Base-by-base conservation (phyloP, 2,329 filamentous ascomycete genomes). In the Neopestalotiopsis sp. region DNA sequence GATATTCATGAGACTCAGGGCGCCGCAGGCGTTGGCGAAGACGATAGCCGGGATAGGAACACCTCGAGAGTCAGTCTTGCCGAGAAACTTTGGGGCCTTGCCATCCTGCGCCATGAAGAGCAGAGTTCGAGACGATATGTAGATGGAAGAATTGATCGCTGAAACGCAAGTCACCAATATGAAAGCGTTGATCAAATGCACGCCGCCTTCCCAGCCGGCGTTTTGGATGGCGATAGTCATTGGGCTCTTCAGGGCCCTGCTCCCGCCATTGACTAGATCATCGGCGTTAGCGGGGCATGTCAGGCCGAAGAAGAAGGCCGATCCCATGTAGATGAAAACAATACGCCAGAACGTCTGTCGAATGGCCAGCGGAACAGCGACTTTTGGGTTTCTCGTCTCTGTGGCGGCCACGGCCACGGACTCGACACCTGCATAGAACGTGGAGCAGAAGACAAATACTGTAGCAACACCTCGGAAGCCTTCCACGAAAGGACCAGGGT, bases 161-260 rank as follows among this genome's bases (percentile, higher is more conserved):
- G 87, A 90, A 49, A 94, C 83, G 67, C 92, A 92, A 13, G 92
- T 93, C 9, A 93, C 82, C 65, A 95, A 86, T 74, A 94, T 93
- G 75, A 94, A 91, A 53, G 90, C 91, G 72, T 95, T 95, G 81
- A 95, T 92, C 1, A 95, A 86, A 76, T 95, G 89, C 1, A 92
- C 91, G 67, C 91, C 92, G 32, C 88, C 89, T 67, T 91, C 79
- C 88, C 91, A 94, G 1, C 92, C 92, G 1, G 92, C 92, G 69
- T 89, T 93, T 71, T 91, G 88, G 61, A 95, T 88, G 1, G 91
- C 91, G 70, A 94, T 88, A 0, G 91, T 94, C 86, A 94, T 92
- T 0, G 91, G 91, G 24, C 89, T 92, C 79, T 91, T 87, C 32
- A 94, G 84, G 0, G 91, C 90, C 68, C 90, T 88, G 67, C 87